phyloP scores from a whole-genome alignment of 1,139 yeast genomes.

The Geotrichum fermentans region DNA sequence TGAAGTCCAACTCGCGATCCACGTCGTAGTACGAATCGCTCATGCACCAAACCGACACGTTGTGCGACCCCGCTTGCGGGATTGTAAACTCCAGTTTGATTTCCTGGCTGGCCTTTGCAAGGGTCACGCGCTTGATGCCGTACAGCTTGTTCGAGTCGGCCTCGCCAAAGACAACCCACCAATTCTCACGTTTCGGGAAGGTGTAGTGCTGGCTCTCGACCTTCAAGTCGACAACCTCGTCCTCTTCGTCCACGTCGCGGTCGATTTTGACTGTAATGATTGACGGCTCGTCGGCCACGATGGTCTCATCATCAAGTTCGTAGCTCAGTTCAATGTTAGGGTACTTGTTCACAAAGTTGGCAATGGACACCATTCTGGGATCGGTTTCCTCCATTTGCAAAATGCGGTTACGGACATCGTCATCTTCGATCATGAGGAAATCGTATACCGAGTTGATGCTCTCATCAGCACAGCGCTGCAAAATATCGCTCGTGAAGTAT shows the following conservation, averaged over 20 bases:
- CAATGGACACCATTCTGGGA: constrained; percentile 55
- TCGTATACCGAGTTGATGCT: constrained; percentile 74
- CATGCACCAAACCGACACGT: constrained; percentile 73
- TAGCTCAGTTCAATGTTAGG: constrained; percentile 78
- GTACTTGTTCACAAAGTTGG: constrained; percentile 81
- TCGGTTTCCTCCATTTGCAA: constrained; percentile 47
- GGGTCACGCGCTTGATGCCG: constrained; percentile 64
- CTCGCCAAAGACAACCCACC: constrained; percentile 84
- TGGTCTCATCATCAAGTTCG: constrained; percentile 41
- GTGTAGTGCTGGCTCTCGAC: constrained; percentile 60
- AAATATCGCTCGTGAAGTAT: constrained; percentile 49
- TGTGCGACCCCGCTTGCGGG: constrained; percentile 56
- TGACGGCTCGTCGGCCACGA: constrained; percentile 46
- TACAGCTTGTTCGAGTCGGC: constrained; percentile 54
- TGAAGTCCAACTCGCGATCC: constrained; percentile 68
- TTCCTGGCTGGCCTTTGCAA: constrained; percentile 51
- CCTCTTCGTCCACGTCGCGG: constrained; percentile 62
- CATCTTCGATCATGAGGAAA: constrained; percentile 75
- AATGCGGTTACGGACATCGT: constrained; percentile 63
- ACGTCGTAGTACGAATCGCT: constrained; percentile 90
- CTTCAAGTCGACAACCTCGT: constrained; percentile 43
- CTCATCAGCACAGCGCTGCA: constrained; percentile 53
- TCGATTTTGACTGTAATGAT: constrained; percentile 51
- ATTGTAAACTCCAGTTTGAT: constrained; percentile 54
- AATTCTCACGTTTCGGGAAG: constrained; percentile 53